Evolutionary conservation across 1,139 yeast genomes (phyloP), one percentile per base, ranked within the genome.

Genomic region (Yamadazyma diospyri): DNA sequence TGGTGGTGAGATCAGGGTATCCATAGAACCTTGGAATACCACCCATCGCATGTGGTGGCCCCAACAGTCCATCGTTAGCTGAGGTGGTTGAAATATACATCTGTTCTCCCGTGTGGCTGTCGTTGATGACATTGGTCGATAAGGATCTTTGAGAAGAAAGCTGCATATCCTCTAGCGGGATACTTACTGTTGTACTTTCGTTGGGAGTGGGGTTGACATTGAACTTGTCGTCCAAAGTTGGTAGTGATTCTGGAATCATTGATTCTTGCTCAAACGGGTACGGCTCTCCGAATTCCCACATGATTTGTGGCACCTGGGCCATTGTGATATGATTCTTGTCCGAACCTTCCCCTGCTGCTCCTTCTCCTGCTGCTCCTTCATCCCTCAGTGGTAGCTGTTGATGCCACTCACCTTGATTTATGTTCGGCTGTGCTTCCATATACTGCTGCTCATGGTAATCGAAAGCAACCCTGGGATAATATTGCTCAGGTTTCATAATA

Each of bases 1-100:
- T 47, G 3, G 69, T 57, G 4, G 73, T 66, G 47, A 67, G 52
- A 38, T 66, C 72, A 2, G 70, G 69, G 39, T 59, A 66, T 30
- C 36, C 36, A 50, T 56, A 21, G 15, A 20, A 29, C 16, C 29
- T 30, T 29, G n/a, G 13, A 7, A 10, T 27, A 18, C 9, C 20
- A 9, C 20, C 20, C 20, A 9, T 9, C 20, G 9, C 9, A 18
- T 9, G 6, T 18, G n/a, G n/a, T n/a, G n/a, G n/a, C n/a, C n/a
- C n/a, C n/a, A n/a, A n/a, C n/a, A n/a, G n/a, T n/a, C n/a, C n/a
- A n/a, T n/a, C n/a, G n/a, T 19, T 19, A 10, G 22, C 10, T 19
- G 22, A 19, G 10, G 8, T 19, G 22, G 22, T 19, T 19, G 22
- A n/a, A n/a, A n/a, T n/a, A n/a, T n/a, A n/a, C n/a, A n/a, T n/a